phyloP scores from a whole-genome alignment of 768 basidiomycete genomes.

The Dioszegia hungarica region DNA sequence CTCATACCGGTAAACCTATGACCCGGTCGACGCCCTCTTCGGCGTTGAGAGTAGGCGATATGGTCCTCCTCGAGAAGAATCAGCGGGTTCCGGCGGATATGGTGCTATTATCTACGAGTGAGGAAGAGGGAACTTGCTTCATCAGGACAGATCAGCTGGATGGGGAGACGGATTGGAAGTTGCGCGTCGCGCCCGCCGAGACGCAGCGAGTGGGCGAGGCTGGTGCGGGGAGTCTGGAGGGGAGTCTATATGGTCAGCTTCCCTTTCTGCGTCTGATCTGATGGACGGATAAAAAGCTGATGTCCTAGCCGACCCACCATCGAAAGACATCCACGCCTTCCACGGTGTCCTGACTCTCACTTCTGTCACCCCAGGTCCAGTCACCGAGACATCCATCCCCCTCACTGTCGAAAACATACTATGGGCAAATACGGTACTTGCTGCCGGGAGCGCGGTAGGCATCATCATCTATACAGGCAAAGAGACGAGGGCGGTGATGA shows the following conservation, averaged over 20 bases:
- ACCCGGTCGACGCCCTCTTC: constrained; percentile 80
- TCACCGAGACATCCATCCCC: constrained; percentile 53
- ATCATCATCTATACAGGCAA: constrained; percentile 90
- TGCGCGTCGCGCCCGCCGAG: constrained; percentile 78
- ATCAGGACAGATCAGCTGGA: constrained; percentile 97
- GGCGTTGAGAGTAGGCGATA: constrained; percentile 80
- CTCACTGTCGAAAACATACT: constrained; percentile 92
- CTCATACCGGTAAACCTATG: constrained; percentile 20
- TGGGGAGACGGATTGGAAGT: constrained; percentile 98
- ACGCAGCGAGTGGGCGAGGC: constrained; percentile 67
- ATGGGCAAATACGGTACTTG: constrained; percentile 96
- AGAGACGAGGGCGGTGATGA: constrained; percentile 97
- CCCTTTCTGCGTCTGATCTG: not conserved
- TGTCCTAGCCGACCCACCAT: constrained; percentile 76
- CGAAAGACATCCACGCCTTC: constrained; percentile 94
- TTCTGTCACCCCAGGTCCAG: constrained; percentile 19
- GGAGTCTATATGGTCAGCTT: constrained; percentile 79
- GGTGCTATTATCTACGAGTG: constrained; percentile 79
- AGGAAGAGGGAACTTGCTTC: constrained; percentile 88
- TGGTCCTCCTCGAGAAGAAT: constrained; percentile 90
- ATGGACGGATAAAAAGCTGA: constrained; percentile 7
- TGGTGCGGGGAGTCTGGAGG: constrained; percentile 62
- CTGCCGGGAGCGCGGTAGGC: constrained; percentile 87
- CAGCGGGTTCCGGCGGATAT: constrained; percentile 94
- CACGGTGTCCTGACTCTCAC: constrained; percentile 76